A percentile compares a stretch with the other conserved stretches of the same genome.
Evolutionary conservation across 176 grass and related monocot species (phyloP).

Genomic region (Carex kokanica): DNA sequence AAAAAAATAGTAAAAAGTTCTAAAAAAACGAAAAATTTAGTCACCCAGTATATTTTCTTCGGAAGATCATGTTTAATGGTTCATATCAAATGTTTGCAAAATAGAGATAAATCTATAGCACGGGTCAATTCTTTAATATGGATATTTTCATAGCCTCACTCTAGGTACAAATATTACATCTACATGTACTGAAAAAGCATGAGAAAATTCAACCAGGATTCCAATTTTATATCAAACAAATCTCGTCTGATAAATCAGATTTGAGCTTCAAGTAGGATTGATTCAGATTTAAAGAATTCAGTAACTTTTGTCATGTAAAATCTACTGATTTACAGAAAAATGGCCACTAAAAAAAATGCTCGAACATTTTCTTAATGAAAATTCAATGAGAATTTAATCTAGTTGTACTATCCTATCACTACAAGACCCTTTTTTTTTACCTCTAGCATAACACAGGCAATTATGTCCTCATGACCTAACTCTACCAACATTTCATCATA

Average conservation of each 20-base stretch:
- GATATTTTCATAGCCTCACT: no score
- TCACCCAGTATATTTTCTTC: no score
- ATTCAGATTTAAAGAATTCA: neutral
- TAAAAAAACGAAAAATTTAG: no score
- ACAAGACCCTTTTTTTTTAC: neutral
- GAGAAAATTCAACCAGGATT: neutral
- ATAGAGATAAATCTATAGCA: no score
- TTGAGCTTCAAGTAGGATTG: neutral
- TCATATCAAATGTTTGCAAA: no score
- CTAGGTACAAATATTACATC: neutral
- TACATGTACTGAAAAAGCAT: neutral
- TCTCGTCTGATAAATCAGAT: neutral
- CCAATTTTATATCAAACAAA: neutral
- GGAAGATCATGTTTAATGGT: no score
- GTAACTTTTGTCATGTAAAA: neutral
- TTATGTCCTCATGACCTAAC: neutral
- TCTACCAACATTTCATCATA: neutral
- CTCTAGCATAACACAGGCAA: neutral
- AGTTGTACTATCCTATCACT: conserved; percentile 2
- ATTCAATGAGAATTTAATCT: conserved; percentile 10
- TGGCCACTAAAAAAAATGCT: neutral
- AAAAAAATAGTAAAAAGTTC: no score
- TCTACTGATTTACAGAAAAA: neutral
- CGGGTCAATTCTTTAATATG: no score
- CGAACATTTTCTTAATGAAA: neutral